Evolutionary conservation across 2,329 filamentous ascomycete species (phyloP), one percentile per base, ranked within the genome.

Genomic region (Pseudopyricularia cyperi): DNA sequence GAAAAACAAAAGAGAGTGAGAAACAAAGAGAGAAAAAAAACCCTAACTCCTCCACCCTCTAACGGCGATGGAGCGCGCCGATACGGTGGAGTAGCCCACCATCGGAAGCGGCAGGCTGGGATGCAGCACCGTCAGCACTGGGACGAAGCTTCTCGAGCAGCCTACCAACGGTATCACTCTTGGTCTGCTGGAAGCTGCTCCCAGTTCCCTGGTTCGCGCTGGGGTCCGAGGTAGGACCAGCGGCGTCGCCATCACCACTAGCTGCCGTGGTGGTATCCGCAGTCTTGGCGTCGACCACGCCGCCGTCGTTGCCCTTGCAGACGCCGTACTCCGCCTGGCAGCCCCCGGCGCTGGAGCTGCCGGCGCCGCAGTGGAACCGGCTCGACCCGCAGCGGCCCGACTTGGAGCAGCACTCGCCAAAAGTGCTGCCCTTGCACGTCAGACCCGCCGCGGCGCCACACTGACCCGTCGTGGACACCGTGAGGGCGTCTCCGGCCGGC

Each of bases 361-460:
- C 24, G n/a, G 35, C 35, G 5, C 60, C 61, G 55, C 69, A 70
- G 54, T 68, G 63, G 30, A 61, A 58, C 33, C 58, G 60, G 55
- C 63, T 64, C 42, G 58, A 61, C 6, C 67, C 67, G 52, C 72
- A 75, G 58, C 62, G 64, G 48, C 67, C 61, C 55, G 61, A 60
- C 52, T 58, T 61, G 15, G 68, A 71, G 62, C 71, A 75, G 62
- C 72, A 73, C 52, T 67, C 58, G 2, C 70, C 70, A 52, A 66
- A 71, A 9, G 56, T 48, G 54, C 66, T 70, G n/a, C 68, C 69
- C 35, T 62, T 56, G 55, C 71, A 73, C 26, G 68, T 72, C 54
- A 65, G 65, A 14, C 30, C 66, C 17, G 61, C 63, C 22, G 62
- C 56, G 46, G 65, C 68, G 22, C 68, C 71, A 51, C 71, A 73